Evolutionary conservation across 768 basidiomycete genomes (phyloP), one percentile per base, ranked within the genome.

Genomic region (Cytidiella melzeri): DNA sequence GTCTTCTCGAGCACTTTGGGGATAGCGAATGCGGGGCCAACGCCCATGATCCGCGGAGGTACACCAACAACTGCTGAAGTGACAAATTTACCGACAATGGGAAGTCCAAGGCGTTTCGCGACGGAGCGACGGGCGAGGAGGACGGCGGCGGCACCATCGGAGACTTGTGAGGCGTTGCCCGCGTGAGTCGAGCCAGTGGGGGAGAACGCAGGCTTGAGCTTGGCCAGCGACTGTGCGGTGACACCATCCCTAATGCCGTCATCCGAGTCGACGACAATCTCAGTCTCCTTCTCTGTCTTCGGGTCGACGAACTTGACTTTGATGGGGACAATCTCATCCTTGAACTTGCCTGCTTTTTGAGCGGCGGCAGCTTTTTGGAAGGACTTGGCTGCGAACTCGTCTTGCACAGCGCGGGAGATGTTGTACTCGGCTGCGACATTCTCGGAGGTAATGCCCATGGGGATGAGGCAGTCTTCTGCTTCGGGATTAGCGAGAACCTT

Each of bases 371-470:
- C 92, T 63, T 89, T 89, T 59, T 83, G 81, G 79, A 90, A 92
- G 0, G 90, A 92, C 39, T 72, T 66, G 12, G 90, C 90, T 5
- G 92, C 83, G 59, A 94, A 93, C 48, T 73, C 77, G 71, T 95
- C 93, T 68, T 94, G 90, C n/a, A 65, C 68, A 42, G 74, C 72
- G 46, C 93, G 85, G 24, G 84, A 72, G 63, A 95, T 80, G 51
- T 73, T 71, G 66, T 77, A 94, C 48, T 91, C 81, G 43, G 73
- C 64, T 11, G 92, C 89, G 55, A 93, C 90, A 64, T 92, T 92
- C 72, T 94, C 92, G n/a, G 87, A 91, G 18, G 93, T 93, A 71
- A 93, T 83, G 28, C 92, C 93, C 89, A 92, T 92, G 39, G 90
- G 90, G 50, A 89, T 71, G 23, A 87, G 73, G 62, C 90, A 92